Base-by-base conservation (phyloP, 2,329 filamentous ascomycete species). In the Trichoderma aggressivum region DNA sequence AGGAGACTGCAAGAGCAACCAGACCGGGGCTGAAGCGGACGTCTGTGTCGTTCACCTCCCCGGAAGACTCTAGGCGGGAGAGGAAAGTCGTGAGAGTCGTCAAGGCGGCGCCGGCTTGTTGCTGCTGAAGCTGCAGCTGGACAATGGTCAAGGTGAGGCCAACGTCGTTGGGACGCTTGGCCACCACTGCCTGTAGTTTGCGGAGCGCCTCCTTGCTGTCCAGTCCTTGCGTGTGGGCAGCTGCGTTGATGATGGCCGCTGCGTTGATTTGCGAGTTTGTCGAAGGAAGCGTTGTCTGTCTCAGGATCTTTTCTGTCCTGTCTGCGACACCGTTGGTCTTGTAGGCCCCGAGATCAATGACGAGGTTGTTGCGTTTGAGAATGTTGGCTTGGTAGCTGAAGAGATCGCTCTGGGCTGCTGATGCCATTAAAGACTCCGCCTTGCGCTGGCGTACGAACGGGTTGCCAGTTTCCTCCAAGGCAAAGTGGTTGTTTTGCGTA, bases 1-100 rank as follows among this genome's bases (percentile, higher is more conserved):
- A 85, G 2, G 92, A 90, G 11, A 97, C 91, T 3, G 92, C 85
- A 2, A 95, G 85, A 0, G 93, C 94, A 32, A 98, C 87, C 1
- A 99, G 85, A 3, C 95, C 95, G 0, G 96, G 95, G 30, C 93
- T 91, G 79, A 91, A 96, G 12, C 94, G 91, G 30, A 92, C 88
- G 75, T 94, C 90, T 70, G 89, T 85, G 71, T 91, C 86, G 18
- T 87, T 84, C 3, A 86, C 78, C 0, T 84, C 82, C 7, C 80
- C 85, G 3, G 88, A 89, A 61, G 88, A 81, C 76, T 95, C 92
- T 1, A 97, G 85, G 11, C 87, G 87, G 73, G 87, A 87, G 70
- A 97, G 87, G 78, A 96, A 94, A 1, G 87, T 84, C 78, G 97
- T 92, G 2, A 98, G 84, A 7, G 93, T 84, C n/a, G 86, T 84